These are phyloP conservation scores for Monosporascus cannonballus DNA, from an alignment of 2,329 filamentous ascomycete genomes.

Conservation along the genomic window DNA sequence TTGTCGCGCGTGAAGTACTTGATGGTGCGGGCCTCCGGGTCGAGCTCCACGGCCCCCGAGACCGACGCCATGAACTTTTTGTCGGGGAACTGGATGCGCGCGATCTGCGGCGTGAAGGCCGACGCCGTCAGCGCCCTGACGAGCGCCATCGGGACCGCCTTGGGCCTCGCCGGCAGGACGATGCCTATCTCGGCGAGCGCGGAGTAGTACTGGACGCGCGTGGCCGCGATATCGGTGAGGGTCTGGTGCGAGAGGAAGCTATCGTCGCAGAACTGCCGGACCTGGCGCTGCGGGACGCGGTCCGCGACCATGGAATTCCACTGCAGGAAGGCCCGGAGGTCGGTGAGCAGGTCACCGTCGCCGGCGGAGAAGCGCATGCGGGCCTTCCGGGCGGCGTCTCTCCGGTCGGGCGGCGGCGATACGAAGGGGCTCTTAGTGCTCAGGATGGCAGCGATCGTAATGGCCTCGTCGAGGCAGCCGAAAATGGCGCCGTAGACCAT, in stretches of 20 bases:
- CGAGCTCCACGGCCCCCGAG: conserved; percentile 84
- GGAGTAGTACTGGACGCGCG: conserved; percentile 76
- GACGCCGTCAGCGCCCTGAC: conserved; percentile 66
- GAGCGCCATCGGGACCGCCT: conserved; percentile 37
- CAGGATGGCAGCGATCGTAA: conserved; percentile 88
- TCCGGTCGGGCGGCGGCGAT: conserved; percentile 66
- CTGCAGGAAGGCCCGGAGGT: conserved; percentile 75
- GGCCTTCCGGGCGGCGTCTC: conserved; percentile 75
- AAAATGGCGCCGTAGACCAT: conserved; percentile 95
- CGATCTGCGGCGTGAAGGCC: conserved; percentile 78
- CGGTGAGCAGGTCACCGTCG: conserved; percentile 84
- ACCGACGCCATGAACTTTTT: conserved; percentile 89
- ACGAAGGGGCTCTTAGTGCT: conserved; percentile 84
- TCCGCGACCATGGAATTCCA: conserved; percentile 66
- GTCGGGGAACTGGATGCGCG: conserved; percentile 86
- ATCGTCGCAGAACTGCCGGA: conserved; percentile 73
- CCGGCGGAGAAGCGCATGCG: conserved; percentile 66
- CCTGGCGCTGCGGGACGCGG: conserved; percentile 52
- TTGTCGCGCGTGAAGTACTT: conserved; percentile 87
- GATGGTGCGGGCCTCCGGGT: conserved; percentile 86
- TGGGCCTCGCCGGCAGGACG: conserved; percentile 36
- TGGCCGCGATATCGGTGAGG: conserved; percentile 81
- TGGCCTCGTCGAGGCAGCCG: conserved; percentile 79
- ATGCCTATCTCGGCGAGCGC: conserved; percentile 84
- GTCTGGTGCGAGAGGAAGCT: conserved; percentile 82